Percentiles rank a stretch among this genome's conserved stretches.
Evolutionary conservation across 306 rosid genomes (phyloP).

Genomic region (Begonia loranthoides): DNA sequence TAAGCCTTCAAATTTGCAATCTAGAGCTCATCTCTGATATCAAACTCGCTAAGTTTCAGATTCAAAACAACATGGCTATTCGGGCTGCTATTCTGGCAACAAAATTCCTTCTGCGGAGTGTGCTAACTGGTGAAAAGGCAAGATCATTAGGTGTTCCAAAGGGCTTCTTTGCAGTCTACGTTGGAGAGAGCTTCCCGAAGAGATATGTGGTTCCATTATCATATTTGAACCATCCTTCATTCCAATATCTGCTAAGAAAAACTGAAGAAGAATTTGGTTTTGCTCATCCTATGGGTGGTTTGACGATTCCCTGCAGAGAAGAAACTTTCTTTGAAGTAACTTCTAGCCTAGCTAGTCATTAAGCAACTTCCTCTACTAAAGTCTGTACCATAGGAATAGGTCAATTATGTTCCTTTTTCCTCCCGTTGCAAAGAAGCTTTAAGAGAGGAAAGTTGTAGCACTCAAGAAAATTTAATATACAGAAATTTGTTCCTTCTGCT

Average conservation of each 20-base stretch:
- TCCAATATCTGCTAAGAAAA: conserved; percentile 11
- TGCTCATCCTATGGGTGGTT: conserved; percentile 23
- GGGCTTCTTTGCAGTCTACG: conserved; percentile 17
- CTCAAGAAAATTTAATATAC: too few relatives aligned
- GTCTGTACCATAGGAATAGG: too few relatives aligned
- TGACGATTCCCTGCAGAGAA: conserved; percentile 20
- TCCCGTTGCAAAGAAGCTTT: too few relatives aligned
- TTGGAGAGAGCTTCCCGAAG: conserved; percentile 28
- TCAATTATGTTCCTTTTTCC: too few relatives aligned
- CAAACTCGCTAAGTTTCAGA: too few relatives aligned
- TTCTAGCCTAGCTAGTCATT: background rate
- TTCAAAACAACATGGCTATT: background rate
- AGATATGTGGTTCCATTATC: background rate
- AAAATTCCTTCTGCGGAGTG: background rate
- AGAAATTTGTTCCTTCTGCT: too few relatives aligned
- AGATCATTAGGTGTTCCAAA: too few relatives aligned
- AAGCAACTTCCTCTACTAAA: background rate
- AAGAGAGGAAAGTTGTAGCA: too few relatives aligned
- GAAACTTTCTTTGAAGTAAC: conserved; percentile 4
- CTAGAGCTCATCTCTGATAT: background rate
- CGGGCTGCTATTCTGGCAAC: background rate
- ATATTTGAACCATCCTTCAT: too few relatives aligned
- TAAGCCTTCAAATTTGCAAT: conserved; percentile 4
- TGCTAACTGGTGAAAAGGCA: too few relatives aligned
- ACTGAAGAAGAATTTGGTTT: conserved; percentile 27